A percentile compares a stretch with the other conserved stretches of the same genome.
Evolutionary conservation across 257 asterid species (phyloP).

Genomic region (Rehmannia glutinosa): DNA sequence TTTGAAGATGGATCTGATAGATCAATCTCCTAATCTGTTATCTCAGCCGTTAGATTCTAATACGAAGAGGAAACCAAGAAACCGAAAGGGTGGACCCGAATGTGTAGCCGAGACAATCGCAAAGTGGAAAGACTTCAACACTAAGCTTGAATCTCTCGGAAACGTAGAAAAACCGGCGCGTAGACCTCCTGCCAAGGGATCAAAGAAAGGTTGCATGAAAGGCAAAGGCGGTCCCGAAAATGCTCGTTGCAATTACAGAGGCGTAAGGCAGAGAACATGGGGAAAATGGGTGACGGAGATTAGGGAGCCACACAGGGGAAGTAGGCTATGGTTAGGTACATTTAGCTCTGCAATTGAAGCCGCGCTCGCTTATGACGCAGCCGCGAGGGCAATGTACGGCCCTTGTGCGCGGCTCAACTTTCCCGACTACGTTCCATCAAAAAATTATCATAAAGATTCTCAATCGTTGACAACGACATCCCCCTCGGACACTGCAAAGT

Average conservation of each 20-base stretch:
- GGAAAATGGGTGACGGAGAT: conserved; percentile 75
- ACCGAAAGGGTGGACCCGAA: conserved; percentile 28
- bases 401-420: conserved; percentile 47
- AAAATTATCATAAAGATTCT: neutral
- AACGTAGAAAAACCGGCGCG: conserved; percentile 18
- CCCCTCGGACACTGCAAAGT: conserved; percentile 30
- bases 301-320: conserved; percentile 55
- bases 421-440: too few species aligned
- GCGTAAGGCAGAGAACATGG: conserved; percentile 71
- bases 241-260: conserved; percentile 42
- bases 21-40: conserved; percentile 12
- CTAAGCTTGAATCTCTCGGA: conserved; percentile 19
- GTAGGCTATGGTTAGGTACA: conserved; percentile 58
- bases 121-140: conserved; percentile 51
- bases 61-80: conserved; percentile 39
- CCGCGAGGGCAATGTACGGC: conserved; percentile 56
- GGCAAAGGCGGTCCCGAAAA: conserved; percentile 71
- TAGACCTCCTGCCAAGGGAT: conserved; percentile 62
- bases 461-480: conserved; percentile 27
- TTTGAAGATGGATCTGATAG: neutral
- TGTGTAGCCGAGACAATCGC: conserved; percentile 45
- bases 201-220: conserved; percentile 68
- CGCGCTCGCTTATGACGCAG: conserved; percentile 57
- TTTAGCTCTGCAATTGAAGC: conserved; percentile 40
- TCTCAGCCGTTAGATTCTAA: neutral